phyloP scores from a whole-genome alignment of 139 green algal species.

The Chlamydomonas schloesseri region DNA sequence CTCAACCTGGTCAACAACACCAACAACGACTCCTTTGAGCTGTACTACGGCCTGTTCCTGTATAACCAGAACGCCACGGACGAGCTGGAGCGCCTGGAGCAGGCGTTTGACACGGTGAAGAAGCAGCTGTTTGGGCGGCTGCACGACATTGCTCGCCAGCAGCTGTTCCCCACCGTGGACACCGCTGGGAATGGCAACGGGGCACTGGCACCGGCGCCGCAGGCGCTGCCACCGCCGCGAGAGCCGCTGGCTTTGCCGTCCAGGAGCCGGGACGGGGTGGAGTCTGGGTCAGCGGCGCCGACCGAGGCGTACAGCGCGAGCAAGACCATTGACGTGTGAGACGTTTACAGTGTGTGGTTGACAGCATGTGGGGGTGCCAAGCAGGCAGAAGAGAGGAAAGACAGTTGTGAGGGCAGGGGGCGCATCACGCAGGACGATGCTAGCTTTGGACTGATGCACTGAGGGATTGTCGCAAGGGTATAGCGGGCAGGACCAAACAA shows the following conservation, averaged over 20 bases:
- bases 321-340: slow-evolving; percentile 34
- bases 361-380: too few relatives aligned
- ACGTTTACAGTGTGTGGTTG: too few relatives aligned
- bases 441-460: too few relatives aligned
- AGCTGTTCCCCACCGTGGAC: slow-evolving; percentile 57
- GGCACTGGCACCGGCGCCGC: not conserved
- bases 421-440: too few relatives aligned
- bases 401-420: too few relatives aligned
- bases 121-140: slow-evolving; percentile 86
- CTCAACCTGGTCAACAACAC: slow-evolving; percentile 98
- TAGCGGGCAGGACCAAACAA: too few relatives aligned
- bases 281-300: too few relatives aligned
- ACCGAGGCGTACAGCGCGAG: not conserved
- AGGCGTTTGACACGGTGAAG: slow-evolving; percentile 88
- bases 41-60: slow-evolving; percentile 99
- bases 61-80: slow-evolving; percentile 94
- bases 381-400: too few relatives aligned
- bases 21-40: slow-evolving; percentile 96
- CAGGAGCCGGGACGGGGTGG: not conserved
- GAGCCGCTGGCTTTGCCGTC: slow-evolving; percentile 38
- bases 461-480: too few relatives aligned
- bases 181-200: not conserved
- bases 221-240: slow-evolving; percentile 1
- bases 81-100: slow-evolving; percentile 67
- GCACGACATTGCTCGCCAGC: slow-evolving; percentile 76